A percentile compares a stretch with the other conserved stretches of the same genome.
Evolutionary conservation across 176 grass and related monocot species (phyloP).

Genomic region (Aegilops bicornis): DNA sequence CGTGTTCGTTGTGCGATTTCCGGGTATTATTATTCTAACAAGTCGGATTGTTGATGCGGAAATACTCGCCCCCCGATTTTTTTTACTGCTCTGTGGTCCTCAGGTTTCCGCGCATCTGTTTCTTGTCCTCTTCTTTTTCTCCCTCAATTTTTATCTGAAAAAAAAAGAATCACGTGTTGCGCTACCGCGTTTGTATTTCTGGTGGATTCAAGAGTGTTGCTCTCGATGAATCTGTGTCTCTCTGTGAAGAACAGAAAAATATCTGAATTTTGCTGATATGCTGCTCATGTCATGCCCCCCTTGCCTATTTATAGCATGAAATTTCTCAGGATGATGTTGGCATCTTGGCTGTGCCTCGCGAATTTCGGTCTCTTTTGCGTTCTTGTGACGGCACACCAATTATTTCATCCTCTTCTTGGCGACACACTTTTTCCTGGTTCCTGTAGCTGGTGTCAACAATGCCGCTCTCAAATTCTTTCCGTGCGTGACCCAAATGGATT

Average conservation of each 20-base stretch:
- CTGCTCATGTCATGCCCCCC: background rate
- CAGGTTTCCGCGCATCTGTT: slow-evolving; percentile 13
- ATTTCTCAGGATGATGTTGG: background rate
- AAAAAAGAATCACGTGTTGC: background rate
- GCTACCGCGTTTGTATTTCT: background rate
- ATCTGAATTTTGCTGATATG: background rate
- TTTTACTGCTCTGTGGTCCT: slow-evolving; percentile 39
- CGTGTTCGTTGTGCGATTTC: background rate
- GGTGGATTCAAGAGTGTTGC: background rate
- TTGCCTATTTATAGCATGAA: background rate
- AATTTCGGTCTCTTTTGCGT: background rate
- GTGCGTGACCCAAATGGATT: background rate
- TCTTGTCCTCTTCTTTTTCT: slow-evolving; percentile 26
- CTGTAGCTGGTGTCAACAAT: background rate
- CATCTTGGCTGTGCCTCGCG: background rate
- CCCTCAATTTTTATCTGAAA: background rate
- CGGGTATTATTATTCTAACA: background rate
- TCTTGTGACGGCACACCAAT: background rate
- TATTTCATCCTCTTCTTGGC: background rate
- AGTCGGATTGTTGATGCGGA: slow-evolving; percentile 24
- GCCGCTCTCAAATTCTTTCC: background rate
- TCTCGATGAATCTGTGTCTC: background rate
- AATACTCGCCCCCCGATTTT: background rate
- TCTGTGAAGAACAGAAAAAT: background rate
- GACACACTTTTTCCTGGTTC: background rate